Base-by-base conservation (phyloP, 352 stramenopile species). In the Pythium pyrilobum region DNA sequence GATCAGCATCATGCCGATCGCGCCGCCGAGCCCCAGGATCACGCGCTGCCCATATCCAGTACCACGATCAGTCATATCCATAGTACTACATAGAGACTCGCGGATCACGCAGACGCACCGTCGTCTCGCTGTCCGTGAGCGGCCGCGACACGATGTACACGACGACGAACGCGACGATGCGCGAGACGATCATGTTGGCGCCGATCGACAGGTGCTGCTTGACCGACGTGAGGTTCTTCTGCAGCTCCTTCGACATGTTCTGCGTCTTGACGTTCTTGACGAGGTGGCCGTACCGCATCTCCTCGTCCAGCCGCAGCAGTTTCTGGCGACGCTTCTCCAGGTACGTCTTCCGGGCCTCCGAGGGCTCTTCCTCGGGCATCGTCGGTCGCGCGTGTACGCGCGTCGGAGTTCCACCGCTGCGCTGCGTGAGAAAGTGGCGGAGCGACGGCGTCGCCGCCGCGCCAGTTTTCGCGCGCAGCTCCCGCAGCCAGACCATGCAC, bases 1-100 rank as follows among this genome's bases (percentile, higher is more conserved):
- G 39, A 95, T 74, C 28, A 95, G 58, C 81, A 92, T 92, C 84
- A 95, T 95, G 45, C 49, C 71, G 61, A 95, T 86, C 11, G 84
- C 80, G 23, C 75, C 81, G 32, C 63, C 72, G 8, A 95, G 65
- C 1, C 84, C 84, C 21, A 72, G 50, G 21, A 95, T 66, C 25
- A 89, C 63, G 42, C 80, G 66, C 81, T 92, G 41, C 6, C 24
- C 43, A 36, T 49, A 38, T n/a, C 12, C 2, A 48, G 18, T n/a
- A 41, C 47, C 25, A 25, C 43, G 32, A 41, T 42, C 28, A 46
- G 29, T 52, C 29, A 56, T 16, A n/a, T 49, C 25, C 12, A 20
- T 18, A 32, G 11, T 29, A 56, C n/a, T 20, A 4, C 25, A 28
- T 12, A 41, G 11, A 52, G 7, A 5, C 10, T 9, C 11, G 18